Percentiles rank a stretch among this genome's conserved stretches.
These are phyloP conservation scores for Paramecium bursaria DNA, from an alignment of 73 alveolate species.

Conservation along the genomic window DNA sequence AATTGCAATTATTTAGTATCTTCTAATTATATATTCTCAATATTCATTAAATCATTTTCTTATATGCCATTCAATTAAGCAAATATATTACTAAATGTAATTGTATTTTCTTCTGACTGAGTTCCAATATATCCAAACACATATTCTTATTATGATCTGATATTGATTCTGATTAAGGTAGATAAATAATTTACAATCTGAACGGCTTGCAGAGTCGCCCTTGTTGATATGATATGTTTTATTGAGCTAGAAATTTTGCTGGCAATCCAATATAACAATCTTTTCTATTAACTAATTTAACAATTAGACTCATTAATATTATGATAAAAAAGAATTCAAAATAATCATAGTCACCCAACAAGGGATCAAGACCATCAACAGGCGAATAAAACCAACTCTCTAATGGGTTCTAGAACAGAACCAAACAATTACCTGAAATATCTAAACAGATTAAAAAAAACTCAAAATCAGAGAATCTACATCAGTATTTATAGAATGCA, in stretches of 20 bases:
- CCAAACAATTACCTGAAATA: too few species aligned
- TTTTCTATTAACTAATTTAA: conserved; percentile 6
- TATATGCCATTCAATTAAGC: conserved; percentile 1
- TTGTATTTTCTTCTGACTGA: background rate
- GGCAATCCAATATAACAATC: conserved; percentile 53
- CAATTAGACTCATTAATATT: conserved; percentile 22
- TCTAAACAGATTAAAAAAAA: too few species aligned
- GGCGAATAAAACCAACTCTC: too few species aligned
- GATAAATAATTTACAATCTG: background rate
- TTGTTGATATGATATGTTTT: background rate
- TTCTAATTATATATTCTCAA: background rate
- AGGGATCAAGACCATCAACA: too few species aligned
- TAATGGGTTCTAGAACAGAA: too few species aligned
- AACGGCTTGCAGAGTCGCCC: conserved; percentile 31
- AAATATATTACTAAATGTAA: conserved; percentile 6
- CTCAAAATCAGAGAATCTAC: too few species aligned
- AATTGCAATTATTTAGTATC: conserved; percentile 14
- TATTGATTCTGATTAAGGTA: background rate
- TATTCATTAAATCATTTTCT: background rate
- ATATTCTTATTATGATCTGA: background rate
- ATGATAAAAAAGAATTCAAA: too few species aligned
- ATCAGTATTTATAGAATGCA: conserved; percentile 14
- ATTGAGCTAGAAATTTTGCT: background rate
- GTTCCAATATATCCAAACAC: conserved; percentile 22
- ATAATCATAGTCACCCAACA: too few species aligned